These are phyloP conservation scores for Adansonia grandidieri DNA, from an alignment of 441 rosid genomes.

Conservation along the genomic window DNA sequence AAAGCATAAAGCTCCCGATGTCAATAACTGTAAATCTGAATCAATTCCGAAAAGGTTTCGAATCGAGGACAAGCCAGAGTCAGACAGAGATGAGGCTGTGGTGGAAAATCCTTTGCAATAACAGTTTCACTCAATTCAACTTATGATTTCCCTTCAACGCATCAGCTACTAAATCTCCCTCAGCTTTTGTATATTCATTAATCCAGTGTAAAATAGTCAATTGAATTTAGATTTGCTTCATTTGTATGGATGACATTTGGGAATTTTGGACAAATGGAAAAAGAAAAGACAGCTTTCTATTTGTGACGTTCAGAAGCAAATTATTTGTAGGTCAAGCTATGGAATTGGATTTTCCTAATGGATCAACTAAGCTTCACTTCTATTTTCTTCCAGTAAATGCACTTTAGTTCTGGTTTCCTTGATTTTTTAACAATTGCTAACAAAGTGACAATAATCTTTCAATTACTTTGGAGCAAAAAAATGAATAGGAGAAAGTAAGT, in stretches of 20 bases:
- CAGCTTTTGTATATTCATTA: not conserved
- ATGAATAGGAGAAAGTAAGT: too few relatives aligned
- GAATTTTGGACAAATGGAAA: not conserved
- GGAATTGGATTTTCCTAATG: not conserved
- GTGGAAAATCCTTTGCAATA: conserved; percentile 41
- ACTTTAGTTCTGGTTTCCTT: too few relatives aligned
- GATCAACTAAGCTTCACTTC: not conserved
- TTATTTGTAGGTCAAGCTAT: not conserved
- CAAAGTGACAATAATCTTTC: too few relatives aligned
- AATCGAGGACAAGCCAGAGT: conserved; percentile 38
- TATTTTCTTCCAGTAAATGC: not conserved
- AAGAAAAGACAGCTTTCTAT: not conserved
- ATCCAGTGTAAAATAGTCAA: not conserved
- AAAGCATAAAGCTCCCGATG: conserved; percentile 44
- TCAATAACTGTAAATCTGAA: conserved; percentile 32
- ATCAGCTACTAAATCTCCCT: not conserved
- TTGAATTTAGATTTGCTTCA: conserved; percentile 22
- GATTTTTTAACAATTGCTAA: too few relatives aligned
- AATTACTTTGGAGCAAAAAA: too few relatives aligned
- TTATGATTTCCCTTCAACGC: not conserved
- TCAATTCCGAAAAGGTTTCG: conserved; percentile 45
- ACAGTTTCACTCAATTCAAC: not conserved
- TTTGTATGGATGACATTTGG: not conserved
- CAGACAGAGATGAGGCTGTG: conserved; percentile 34
- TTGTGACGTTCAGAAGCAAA: not conserved